Percentiles rank a stretch among this genome's conserved stretches.
Conservation (phyloP, 305 asterid species). For the Solanum hybrid region DNA sequence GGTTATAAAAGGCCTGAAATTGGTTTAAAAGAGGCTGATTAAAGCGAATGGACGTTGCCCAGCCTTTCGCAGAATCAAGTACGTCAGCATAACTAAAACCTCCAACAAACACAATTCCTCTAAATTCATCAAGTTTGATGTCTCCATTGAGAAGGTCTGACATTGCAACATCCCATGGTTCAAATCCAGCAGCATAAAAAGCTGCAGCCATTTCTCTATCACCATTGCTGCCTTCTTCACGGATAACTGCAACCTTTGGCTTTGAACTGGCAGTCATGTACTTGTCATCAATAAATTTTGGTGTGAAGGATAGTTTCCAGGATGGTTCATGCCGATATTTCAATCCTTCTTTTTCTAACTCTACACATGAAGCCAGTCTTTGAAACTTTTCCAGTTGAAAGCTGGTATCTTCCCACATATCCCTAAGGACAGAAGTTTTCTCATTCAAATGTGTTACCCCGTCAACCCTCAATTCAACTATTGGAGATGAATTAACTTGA, state of each 20-base stretch:
- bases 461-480: constrained; percentile 49
- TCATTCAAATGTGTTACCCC: constrained; percentile 48
- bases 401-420: constrained; percentile 90
- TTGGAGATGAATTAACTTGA: constrained; percentile 36
- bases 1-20: constrained; percentile 67
- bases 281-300: constrained; percentile 40
- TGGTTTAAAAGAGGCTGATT: constrained; percentile 61
- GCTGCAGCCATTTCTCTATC: constrained; percentile 96
- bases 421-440: constrained; percentile 48
- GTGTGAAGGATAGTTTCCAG: constrained; percentile 69
- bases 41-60: constrained; percentile 88
- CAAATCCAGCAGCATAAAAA: constrained; percentile 79
- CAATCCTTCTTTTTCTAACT: constrained; percentile 69
- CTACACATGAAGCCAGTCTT: constrained; percentile 72
- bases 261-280: constrained; percentile 42
- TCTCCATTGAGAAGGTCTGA: constrained; percentile 70
- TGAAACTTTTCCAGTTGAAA: constrained; percentile 73
- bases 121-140: constrained; percentile 38
- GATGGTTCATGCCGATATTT: constrained; percentile 54
- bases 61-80: constrained; percentile 92
- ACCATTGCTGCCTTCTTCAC: constrained; percentile 96
- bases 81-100: constrained; percentile 97
- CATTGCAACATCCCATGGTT: constrained; percentile 91
- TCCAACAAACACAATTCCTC: constrained; percentile 81
- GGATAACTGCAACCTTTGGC: constrained; percentile 78